A percentile compares a stretch with the other conserved stretches of the same genome.
phyloP scores from a whole-genome alignment of 371 early-diverging fungal genomes.

The Mortierella sp. region DNA sequence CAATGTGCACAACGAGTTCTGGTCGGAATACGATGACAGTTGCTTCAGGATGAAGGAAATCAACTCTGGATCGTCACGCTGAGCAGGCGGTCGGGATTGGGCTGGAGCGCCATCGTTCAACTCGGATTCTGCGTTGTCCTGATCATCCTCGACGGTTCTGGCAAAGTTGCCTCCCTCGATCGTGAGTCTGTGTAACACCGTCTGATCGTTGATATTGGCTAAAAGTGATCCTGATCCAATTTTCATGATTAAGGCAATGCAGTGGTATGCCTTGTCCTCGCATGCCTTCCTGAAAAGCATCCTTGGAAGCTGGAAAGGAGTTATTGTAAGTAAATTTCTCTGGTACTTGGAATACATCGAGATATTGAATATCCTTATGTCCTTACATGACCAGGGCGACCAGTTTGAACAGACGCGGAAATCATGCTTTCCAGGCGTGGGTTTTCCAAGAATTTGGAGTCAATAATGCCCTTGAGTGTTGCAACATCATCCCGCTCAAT shows the following conservation, averaged over 20 bases:
- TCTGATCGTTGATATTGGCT: slow-evolving; percentile 70
- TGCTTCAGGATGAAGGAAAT: slow-evolving; percentile 51
- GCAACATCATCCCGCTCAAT: slow-evolving; percentile 49
- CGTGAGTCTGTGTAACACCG: slow-evolving; percentile 69
- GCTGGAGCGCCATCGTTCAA: not conserved
- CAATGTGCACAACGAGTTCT: slow-evolving; percentile 40
- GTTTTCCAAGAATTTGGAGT: slow-evolving; percentile 18
- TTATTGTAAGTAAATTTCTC: too few relatives aligned
- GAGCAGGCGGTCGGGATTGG: not conserved
- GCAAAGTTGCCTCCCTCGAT: slow-evolving; percentile 56
- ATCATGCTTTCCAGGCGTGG: slow-evolving; percentile 24
- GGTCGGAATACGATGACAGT: slow-evolving; percentile 21
- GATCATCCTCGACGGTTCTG: slow-evolving; percentile 11
- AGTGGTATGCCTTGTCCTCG: slow-evolving; percentile 58
- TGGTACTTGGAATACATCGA: not conserved
- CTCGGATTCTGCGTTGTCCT: not conserved
- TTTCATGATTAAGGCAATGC: slow-evolving; percentile 60
- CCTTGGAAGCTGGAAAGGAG: slow-evolving; percentile 54
- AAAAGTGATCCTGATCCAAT: slow-evolving; percentile 54
- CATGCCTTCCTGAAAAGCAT: slow-evolving; percentile 66
- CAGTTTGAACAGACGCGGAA: slow-evolving; percentile 17
- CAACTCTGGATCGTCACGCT: slow-evolving; percentile 46
- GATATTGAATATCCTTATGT: not conserved
- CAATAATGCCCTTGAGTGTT: slow-evolving; percentile 34
- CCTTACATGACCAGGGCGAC: slow-evolving; percentile 45